Base-by-base conservation (phyloP, 208 protist species). In the Leptomonas pyrrhocoris region DNA sequence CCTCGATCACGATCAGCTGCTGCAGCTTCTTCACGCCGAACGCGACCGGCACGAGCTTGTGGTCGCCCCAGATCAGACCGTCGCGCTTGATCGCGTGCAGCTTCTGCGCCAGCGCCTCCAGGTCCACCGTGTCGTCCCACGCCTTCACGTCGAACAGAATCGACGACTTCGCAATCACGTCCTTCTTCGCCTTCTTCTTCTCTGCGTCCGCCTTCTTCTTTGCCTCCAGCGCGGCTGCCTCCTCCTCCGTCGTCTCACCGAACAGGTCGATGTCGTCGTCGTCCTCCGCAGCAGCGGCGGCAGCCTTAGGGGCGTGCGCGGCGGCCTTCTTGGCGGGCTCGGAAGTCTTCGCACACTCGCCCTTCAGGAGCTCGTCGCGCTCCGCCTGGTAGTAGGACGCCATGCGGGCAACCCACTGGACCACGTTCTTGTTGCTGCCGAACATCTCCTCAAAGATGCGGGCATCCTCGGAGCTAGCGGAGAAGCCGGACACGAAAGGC, bases 1-100 rank as follows among this genome's bases (percentile, higher is more conserved):
- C 97, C 83, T 97, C 96, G 80, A 98, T 94, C 38, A 97, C 87
- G 62, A 88, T 86, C 57, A 93, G 85, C 80, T 97, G 95, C 75
- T 97, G 86, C n/a, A 98, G 86, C 86, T 98, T 98, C 85, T 98
- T 98, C 51, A 98, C 93, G 66, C 97, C 97, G 72, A 96, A 98
- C 38, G 92, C 97, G 28, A 98, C 81, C 16, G 94, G 85, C 53
- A 95, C 83, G 16, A 97, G 79, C 83, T 98, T 97, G 75, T 89
- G 71, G 62, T 92, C 84, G 71, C 94, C 93, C 94, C 96, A 98
- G 18, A 94, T 50, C n/a, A 98, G 91, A 43, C 96, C 96, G 43
- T 95, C 88, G 62, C 89, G 91, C 68, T 90, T 25, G 57, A 96
- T 89, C 4, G 83, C 85, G 67, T 96, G 84, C 53, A 97, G 80